Conservation (phyloP, 1,284 basidiomycete species). For the Puccinia polysora region DNA sequence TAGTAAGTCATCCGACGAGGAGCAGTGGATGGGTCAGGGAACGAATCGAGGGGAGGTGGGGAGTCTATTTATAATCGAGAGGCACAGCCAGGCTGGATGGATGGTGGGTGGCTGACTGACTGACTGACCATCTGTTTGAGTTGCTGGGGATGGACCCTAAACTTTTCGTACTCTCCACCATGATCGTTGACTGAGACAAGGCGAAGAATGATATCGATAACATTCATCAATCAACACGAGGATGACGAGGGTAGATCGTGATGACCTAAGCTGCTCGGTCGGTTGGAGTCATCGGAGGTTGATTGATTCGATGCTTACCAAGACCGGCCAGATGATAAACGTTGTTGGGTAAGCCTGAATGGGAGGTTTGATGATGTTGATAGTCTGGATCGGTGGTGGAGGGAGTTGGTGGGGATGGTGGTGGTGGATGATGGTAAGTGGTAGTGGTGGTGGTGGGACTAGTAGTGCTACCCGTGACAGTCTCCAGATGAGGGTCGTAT, state of each 20-base stretch:
- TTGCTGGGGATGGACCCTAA: conserved; percentile 8
- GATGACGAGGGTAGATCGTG: not conserved
- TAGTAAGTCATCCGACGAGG: not conserved
- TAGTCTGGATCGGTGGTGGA: too few species aligned
- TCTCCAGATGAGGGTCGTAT: too few species aligned
- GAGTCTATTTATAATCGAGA: not conserved
- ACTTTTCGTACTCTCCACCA: conserved; percentile 32
- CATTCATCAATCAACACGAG: not conserved
- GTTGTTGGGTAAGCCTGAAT: too few species aligned
- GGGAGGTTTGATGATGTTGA: too few species aligned
- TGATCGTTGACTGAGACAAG: conserved; percentile 23
- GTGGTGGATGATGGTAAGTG: too few species aligned
- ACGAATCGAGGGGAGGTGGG: too few species aligned
- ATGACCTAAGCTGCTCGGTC: not conserved
- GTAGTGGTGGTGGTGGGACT: too few species aligned
- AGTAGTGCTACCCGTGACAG: too few species aligned
- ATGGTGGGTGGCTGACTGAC: not conserved
- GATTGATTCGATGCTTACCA: not conserved
- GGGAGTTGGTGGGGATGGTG: too few species aligned
- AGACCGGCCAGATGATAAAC: conserved; percentile 32
- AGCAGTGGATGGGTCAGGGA: not conserved
- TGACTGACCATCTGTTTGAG: conserved; percentile 15
- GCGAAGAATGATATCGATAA: not conserved
- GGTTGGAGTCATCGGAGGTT: not conserved
- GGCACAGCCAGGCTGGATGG: not conserved